A percentile compares a stretch with the other conserved stretches of the same genome.
These are phyloP conservation scores for Podaxis pistillaris DNA, from an alignment of 768 basidiomycete genomes.

Conservation along the genomic window DNA sequence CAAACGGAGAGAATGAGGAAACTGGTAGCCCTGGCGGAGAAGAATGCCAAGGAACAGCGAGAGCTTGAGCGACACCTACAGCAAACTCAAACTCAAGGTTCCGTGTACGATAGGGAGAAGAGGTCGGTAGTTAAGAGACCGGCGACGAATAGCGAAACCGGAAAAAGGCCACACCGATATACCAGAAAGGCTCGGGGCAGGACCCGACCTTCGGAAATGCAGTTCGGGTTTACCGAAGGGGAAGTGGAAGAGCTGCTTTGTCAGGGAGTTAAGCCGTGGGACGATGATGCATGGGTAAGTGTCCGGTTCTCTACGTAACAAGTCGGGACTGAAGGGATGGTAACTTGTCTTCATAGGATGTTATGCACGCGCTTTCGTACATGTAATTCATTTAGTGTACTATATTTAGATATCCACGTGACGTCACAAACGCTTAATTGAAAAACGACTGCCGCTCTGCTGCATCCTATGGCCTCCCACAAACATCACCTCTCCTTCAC, in stretches of 20 bases:
- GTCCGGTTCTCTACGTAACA: not conserved
- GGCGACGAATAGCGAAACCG: not conserved
- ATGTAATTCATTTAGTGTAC: not conserved
- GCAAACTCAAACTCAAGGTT: not conserved
- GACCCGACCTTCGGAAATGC: not conserved
- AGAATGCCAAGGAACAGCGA: slow-evolving; percentile 14
- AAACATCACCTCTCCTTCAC: slow-evolving; percentile 2
- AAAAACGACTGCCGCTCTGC: too few relatives aligned
- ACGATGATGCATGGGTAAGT: slow-evolving; percentile 10
- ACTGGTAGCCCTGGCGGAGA: slow-evolving; percentile 27
- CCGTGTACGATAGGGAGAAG: too few relatives aligned
- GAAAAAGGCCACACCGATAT: not conserved
- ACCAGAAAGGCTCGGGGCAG: not conserved
- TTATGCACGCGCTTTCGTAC: slow-evolving; percentile 7
- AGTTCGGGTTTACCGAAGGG: not conserved
- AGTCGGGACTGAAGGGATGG: not conserved
- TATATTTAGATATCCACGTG: not conserved
- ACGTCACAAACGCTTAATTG: not conserved
- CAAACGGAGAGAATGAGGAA: slow-evolving; percentile 28
- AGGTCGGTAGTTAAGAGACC: too few relatives aligned
- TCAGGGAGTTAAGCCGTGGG: slow-evolving; percentile 11
- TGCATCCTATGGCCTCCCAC: not conserved
- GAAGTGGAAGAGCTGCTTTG: slow-evolving; percentile 4
- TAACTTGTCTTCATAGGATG: not conserved
- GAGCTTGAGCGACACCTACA: not conserved